Evolutionary conservation across 2,329 filamentous ascomycete species (phyloP).

Genomic region (Teratosphaeria viscida): DNA sequence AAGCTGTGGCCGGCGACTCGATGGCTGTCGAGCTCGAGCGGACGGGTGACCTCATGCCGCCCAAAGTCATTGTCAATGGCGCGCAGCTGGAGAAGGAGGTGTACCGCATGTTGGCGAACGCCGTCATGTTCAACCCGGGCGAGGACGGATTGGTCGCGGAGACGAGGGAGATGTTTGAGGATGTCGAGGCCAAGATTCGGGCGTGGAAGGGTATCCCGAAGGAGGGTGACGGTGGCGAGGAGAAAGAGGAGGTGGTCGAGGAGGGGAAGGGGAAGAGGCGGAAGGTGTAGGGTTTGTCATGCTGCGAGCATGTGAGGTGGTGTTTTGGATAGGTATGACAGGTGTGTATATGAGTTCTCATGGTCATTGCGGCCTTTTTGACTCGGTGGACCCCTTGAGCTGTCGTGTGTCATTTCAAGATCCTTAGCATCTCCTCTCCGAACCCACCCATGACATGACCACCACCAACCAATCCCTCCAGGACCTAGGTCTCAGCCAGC

Average conservation of each 20-base stretch:
- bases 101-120: slow-evolving; percentile 94
- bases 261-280: slow-evolving; percentile 4
- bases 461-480: no score
- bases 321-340: background rate
- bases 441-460: no score
- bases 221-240: slow-evolving; percentile 16
- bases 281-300: background rate
- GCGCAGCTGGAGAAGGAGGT: slow-evolving; percentile 86
- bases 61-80: slow-evolving; percentile 84
- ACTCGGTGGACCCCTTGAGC: no score
- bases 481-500: no score
- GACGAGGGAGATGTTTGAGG: slow-evolving; percentile 78
- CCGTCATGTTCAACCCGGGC: slow-evolving; percentile 95
- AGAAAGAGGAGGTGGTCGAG: slow-evolving; percentile 13
- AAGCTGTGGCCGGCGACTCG: slow-evolving; percentile 5
- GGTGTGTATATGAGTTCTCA: background rate
- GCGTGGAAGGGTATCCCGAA: slow-evolving; percentile 65
- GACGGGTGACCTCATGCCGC: slow-evolving; percentile 68
- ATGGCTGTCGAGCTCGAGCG: slow-evolving; percentile 52
- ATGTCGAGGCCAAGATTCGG: slow-evolving; percentile 68
- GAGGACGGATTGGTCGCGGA: slow-evolving; percentile 83
- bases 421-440: no score
- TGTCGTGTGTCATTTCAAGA: no score
- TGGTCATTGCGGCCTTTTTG: no score
- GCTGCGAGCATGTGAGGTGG: background rate